These are phyloP conservation scores for Diplodia intermedia DNA, from an alignment of 2,329 filamentous ascomycete species.

Conservation along the genomic window DNA sequence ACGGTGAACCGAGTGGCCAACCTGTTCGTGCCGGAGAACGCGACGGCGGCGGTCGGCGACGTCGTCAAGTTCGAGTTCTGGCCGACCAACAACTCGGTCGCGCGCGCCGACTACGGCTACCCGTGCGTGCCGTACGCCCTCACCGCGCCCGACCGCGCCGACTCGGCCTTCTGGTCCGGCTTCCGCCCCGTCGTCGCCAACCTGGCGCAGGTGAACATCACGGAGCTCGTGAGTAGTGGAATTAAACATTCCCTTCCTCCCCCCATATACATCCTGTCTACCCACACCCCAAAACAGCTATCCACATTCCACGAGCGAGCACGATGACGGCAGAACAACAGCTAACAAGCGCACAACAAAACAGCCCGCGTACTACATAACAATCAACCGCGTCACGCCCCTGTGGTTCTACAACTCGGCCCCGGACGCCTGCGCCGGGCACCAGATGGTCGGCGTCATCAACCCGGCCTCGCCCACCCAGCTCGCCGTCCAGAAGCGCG, in stretches of 20 bases:
- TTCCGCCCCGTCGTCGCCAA: conserved; percentile 25
- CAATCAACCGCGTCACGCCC: conserved; percentile 44
- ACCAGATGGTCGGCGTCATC: conserved; percentile 77
- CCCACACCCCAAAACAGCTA: no score
- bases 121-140: conserved; percentile 37
- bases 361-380: conserved; percentile 34
- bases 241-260: no score
- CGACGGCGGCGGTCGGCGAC: conserved; percentile 33
- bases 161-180: conserved; percentile 22
- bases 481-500: conserved; percentile 38
- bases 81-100: conserved; percentile 52
- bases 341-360: not conserved
- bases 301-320: no score
- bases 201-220: conserved; percentile 5
- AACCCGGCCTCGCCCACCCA: conserved; percentile 58
- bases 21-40: conserved; percentile 14
- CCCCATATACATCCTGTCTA: no score
- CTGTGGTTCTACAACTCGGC: conserved; percentile 58
- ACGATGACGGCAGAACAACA: no score
- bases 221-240: conserved; percentile 5
- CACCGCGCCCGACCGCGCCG: not conserved
- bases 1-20: conserved; percentile 4
- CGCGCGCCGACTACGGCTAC: conserved; percentile 49
- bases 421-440: conserved; percentile 66
- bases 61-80: conserved; percentile 52